A percentile compares a stretch with the other conserved stretches of the same genome.
phyloP scores from a whole-genome alignment of 1,284 basidiomycete species.

The Pyrrhoderma noxium region DNA sequence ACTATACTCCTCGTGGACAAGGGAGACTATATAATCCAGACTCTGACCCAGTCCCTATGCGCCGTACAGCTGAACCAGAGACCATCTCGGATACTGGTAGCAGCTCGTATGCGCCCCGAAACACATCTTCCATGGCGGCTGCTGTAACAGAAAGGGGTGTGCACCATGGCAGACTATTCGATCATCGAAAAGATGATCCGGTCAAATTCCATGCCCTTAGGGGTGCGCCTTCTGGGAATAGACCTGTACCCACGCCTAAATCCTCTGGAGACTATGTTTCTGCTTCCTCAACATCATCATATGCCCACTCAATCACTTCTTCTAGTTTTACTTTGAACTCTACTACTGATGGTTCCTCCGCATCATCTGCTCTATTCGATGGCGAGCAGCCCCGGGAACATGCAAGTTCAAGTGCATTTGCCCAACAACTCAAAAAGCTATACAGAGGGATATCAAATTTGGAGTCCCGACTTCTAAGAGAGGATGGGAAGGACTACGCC shows the following conservation, averaged over 20 bases:
- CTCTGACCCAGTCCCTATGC: constrained; percentile 55
- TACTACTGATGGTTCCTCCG: constrained; percentile 65
- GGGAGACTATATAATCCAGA: constrained; percentile 65
- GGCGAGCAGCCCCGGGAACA: constrained; percentile 40
- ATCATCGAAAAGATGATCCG: constrained; percentile 79
- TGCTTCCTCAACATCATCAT: constrained; percentile 70
- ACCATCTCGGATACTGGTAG: constrained; percentile 47
- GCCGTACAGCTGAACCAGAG: constrained; percentile 56
- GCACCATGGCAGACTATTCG: constrained; percentile 62
- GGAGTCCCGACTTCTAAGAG: constrained; percentile 65
- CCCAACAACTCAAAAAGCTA: constrained; percentile 65
- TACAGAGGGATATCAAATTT: constrained; percentile 71
- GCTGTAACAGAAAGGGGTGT: constrained; percentile 27
- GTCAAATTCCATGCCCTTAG: constrained; percentile 66
- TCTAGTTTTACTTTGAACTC: constrained; percentile 73
- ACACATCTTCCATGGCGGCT: constrained; percentile 19
- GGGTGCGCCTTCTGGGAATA: constrained; percentile 32
- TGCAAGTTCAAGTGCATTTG: constrained; percentile 54
- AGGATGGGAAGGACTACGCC: constrained; percentile 44
- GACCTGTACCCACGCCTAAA: constrained; percentile 45
- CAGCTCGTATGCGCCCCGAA: constrained; percentile 42
- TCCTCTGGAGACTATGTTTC: constrained; percentile 63
- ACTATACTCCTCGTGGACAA: constrained; percentile 28
- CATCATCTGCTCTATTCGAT: constrained; percentile 58
- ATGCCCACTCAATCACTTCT: constrained; percentile 62